phyloP scores from a whole-genome alignment of 805 yeast species.

The Teunomyces tritomae region DNA sequence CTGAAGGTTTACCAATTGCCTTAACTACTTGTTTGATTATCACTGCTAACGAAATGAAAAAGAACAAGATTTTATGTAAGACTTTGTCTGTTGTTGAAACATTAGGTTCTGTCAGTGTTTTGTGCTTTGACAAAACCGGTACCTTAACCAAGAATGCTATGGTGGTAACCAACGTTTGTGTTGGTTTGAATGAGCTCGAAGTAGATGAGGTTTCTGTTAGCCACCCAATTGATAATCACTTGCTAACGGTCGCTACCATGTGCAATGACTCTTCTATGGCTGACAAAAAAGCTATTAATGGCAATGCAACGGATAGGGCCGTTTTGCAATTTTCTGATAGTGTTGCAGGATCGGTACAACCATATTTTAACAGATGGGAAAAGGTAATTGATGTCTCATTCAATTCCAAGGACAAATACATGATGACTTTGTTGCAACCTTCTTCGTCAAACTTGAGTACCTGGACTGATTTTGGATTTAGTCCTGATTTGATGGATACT shows the following conservation, averaged over 20 bases:
- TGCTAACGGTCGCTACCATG: constrained; percentile 23
- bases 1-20: constrained; percentile 53
- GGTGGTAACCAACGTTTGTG: constrained; percentile 32
- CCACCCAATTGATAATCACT: neutral
- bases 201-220: constrained; percentile 11
- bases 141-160: constrained; percentile 51
- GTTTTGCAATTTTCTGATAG: constrained; percentile 33
- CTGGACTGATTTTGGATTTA: constrained; percentile 12
- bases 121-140: constrained; percentile 45
- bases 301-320: constrained; percentile 51
- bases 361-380: constrained; percentile 17
- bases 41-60: constrained; percentile 47
- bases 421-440: constrained; percentile 32
- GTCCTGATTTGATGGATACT: constrained; percentile 6
- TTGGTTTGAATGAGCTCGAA: constrained; percentile 11
- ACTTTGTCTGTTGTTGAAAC: constrained; percentile 52
- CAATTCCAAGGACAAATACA: constrained; percentile 47
- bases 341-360: constrained; percentile 8
- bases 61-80: constrained; percentile 44
- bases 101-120: constrained; percentile 51
- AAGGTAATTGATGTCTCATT: constrained; percentile 34
- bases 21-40: constrained; percentile 48
- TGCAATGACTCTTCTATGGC: constrained; percentile 36
- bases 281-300: constrained; percentile 25
- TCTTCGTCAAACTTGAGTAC: constrained; percentile 3